Base-by-base conservation (phyloP, 495 filamentous ascomycete species). In the Neurospora terricola region DNA sequence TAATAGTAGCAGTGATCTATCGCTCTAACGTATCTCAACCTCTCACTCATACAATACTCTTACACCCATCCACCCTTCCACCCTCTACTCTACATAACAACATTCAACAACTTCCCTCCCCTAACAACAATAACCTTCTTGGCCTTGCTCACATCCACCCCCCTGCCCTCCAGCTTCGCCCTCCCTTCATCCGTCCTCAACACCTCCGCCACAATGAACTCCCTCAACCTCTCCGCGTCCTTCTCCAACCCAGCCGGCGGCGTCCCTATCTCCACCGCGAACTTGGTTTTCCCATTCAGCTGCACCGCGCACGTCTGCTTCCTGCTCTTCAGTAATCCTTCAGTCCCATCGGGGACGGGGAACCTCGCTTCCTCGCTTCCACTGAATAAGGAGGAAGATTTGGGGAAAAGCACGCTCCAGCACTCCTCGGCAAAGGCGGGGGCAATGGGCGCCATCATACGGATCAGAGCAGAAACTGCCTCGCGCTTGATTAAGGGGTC, bases 401-500 rank as follows among this genome's bases (percentile, higher is more conserved):
- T 68, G 14, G 82, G 78, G 8, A 27, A 80, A 5, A 94, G 82
- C 2, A 87, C 73, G 72, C 88, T 84, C 93, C 93, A 96, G 76
- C 89, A 91, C 78, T 96, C 93, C 59, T 94, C 92, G 1, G 92
- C 85, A 71, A 94, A 87, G 0, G 90, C 91, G 0, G 93, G 93
- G 0, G 92, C 87, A 42, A 97, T 88, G 7, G 93, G 93, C 1
- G 92, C 90, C 74, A 94, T 81, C 81, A 97, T 88, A 18, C 87
- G 87, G 38, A 96, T 76, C 30, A 96, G 84, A 34, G 83, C 81
- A 4, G 74, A 75, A 1, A 82, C 76, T 11, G 82, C 81, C 48
- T 84, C 82, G 34, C 71, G 18, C 69, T 74, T 76, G 69, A 86
- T 73, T 8, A 62, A 16, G 27, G 72, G n/a, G n/a, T n/a, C n/a